Evolutionary conservation across 2,329 filamentous ascomycete species (phyloP).

Genomic region (Epichloe scottii): DNA sequence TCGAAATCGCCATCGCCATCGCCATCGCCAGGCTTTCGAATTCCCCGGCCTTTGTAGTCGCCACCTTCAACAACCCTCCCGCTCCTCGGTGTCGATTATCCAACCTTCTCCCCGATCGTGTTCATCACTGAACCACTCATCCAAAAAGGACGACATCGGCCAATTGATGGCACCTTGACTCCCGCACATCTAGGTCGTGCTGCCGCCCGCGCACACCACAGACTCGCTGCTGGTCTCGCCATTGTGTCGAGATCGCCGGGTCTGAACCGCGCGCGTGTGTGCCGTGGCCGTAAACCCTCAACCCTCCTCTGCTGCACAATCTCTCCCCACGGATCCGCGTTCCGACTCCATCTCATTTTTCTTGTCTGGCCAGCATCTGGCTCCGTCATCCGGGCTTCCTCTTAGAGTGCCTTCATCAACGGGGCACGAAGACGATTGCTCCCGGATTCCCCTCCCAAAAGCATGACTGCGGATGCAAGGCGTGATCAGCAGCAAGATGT

Average conservation of each 20-base stretch:
- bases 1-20: background rate
- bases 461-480: conserved; percentile 25
- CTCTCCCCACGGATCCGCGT: background rate
- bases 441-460: conserved; percentile 11
- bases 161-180: conserved; percentile 7
- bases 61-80: background rate
- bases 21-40: background rate
- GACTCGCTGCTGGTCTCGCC: conserved; percentile 7
- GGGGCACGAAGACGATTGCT: conserved; percentile 3
- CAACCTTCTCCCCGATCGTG: background rate
- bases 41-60: background rate
- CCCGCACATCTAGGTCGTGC: conserved; percentile 7
- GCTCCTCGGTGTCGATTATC: conserved; percentile 4
- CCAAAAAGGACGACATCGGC: background rate
- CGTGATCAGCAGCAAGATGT: conserved; percentile 26
- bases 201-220: conserved; percentile 9
- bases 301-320: background rate
- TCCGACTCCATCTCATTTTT: background rate
- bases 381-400: background rate
- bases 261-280: conserved; percentile 7
- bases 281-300: conserved; percentile 3
- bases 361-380: background rate
- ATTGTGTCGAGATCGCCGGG: conserved; percentile 7
- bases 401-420: background rate
- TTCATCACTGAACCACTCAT: background rate